Evolutionary conservation across 108 stramenopile genomes (phyloP).

Genomic region (Fistulifera pelliculosa): DNA sequence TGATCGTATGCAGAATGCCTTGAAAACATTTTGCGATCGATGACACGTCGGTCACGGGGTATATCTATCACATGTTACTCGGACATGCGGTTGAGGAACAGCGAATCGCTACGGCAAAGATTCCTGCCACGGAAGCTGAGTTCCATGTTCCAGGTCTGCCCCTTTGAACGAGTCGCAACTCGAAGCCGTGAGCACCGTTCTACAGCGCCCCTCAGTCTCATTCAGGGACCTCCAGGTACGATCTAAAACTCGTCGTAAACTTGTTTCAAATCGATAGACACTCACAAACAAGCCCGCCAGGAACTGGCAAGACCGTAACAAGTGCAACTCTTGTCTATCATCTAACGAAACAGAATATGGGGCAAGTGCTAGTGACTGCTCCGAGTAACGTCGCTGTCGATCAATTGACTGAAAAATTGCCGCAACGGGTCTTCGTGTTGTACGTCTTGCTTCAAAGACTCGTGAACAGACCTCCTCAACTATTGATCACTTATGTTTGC

Average conservation of each 20-base stretch:
- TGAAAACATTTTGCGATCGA: constrained; percentile 97
- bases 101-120: constrained; percentile 56
- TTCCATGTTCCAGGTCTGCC: constrained; percentile 91
- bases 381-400: constrained; percentile 98
- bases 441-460: constrained; percentile 91
- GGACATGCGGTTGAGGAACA: constrained; percentile 98
- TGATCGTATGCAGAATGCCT: constrained; percentile 97
- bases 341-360: constrained; percentile 88
- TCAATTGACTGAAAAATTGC: constrained; percentile 96
- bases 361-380: constrained; percentile 94
- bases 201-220: constrained; percentile 88
- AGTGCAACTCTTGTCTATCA: constrained; percentile 95
- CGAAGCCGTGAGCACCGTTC: constrained; percentile 80
- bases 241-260: too few relatives aligned
- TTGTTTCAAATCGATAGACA: neutral
- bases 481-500: constrained; percentile 88
- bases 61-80: constrained; percentile 94
- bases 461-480: constrained; percentile 78
- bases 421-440: constrained; percentile 90
- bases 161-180: constrained; percentile 93
- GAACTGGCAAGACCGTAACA: constrained; percentile 93
- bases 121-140: constrained; percentile 47
- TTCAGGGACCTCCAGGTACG: constrained; percentile 95
- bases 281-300: too few relatives aligned
- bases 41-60: constrained; percentile 93